Base-by-base conservation (phyloP, 2,329 filamentous ascomycete species). In the Penicillium polonicum region DNA sequence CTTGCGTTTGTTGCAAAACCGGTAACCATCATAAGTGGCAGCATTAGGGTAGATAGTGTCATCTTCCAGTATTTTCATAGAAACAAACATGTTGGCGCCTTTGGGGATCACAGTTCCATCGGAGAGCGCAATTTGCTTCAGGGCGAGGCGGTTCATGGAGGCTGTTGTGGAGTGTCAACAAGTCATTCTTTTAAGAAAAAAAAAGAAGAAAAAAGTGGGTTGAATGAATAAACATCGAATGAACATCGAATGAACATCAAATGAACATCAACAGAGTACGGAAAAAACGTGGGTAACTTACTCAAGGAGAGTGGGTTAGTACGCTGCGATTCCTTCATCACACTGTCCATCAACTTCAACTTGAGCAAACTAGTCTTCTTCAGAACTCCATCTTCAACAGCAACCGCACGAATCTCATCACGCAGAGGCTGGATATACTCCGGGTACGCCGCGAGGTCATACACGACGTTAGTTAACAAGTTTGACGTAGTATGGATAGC, bases 391-490 rank as follows among this genome's bases (percentile, higher is more conserved):
- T 79, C 77, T 2, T 74, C 70, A 31, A 74, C 69, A 19, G 82
- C 65, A 6, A 80, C 73, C 1, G 72, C 69, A 3, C 72, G 64
- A 7, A 82, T 79, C 61, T 87, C 84, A 21, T 82, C 75, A 2
- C 84, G 79, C 1, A 86, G 69, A 12, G 79, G 76, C 5, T 80
- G 72, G 35, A 82, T 70, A 61, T 82, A 75, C 31, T 85, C 79
- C 0, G 82, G 83, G 35, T 80, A 69, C 4, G 79, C 74, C 0
- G 78, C 79, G 4, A 87, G 67, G 55, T 82, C 80, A 64, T 82
- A 84, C 48, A 87, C 76, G 55, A 79, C 57, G 75, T 84, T 80
- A 2, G 79, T 80, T 8, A 72, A 29, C 42, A 72, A 50, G 38
- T 72, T 68, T 3, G 70, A 71, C 5, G 71, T 73, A 6, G 72